Conservation (phyloP, 805 yeast species). For the Kazachstania kunashirensis region DNA sequence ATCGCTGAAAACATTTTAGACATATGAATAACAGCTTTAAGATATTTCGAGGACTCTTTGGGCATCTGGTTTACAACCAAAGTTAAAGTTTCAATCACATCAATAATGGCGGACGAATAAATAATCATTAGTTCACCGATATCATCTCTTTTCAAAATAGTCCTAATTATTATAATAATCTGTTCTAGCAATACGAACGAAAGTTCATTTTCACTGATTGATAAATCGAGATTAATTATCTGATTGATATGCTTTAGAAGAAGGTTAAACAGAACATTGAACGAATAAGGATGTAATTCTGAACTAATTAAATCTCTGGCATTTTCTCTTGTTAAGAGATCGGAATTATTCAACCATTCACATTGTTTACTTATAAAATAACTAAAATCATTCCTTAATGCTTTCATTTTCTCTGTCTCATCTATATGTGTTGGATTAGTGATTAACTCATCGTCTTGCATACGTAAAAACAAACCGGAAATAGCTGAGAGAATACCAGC, state of each 20-base stretch:
- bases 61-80: constrained; percentile 21
- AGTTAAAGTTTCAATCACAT: constrained; percentile 28
- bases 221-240: constrained; percentile 20
- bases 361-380: constrained; percentile 45
- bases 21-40: constrained; percentile 27
- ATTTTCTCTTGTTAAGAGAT: constrained; percentile 52
- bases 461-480: constrained; percentile 36
- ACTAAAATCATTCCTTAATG: constrained; percentile 32
- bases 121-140: constrained; percentile 26
- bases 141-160: constrained; percentile 30
- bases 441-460: constrained; percentile 5
- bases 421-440: constrained; percentile 1
- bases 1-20: constrained; percentile 29
- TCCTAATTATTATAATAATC: constrained; percentile 37
- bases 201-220: constrained; percentile 14
- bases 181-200: constrained; percentile 39
- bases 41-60: constrained; percentile 19
- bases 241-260: constrained; percentile 33
- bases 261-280: constrained; percentile 39
- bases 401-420: background rate
- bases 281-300: constrained; percentile 53
- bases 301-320: constrained; percentile 61
- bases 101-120: constrained; percentile 29
- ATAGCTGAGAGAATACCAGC: constrained; percentile 67
- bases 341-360: constrained; percentile 38